phyloP scores from a whole-genome alignment of 2,329 filamentous ascomycete species.

The Colletotrichum graminicola region DNA sequence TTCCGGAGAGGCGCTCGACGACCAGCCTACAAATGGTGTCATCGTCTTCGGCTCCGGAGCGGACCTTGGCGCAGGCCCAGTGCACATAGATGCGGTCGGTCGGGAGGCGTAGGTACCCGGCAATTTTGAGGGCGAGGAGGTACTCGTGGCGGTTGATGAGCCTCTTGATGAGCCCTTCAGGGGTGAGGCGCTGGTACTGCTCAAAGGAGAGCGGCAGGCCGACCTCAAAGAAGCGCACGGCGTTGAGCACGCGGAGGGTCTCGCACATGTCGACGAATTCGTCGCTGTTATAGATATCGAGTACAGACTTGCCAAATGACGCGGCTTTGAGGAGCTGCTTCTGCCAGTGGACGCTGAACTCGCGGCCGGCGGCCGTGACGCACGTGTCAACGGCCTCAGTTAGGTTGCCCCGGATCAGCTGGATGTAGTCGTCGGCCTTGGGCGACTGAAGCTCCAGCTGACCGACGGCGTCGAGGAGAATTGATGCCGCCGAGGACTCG shows the following conservation, averaged over 20 bases:
- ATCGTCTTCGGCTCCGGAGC: constrained; percentile 85
- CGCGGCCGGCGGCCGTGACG: constrained; percentile 91
- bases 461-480: constrained; percentile 92
- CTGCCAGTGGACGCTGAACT: constrained; percentile 92
- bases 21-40: constrained; percentile 88
- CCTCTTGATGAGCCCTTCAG: constrained; percentile 87
- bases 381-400: constrained; percentile 95
- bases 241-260: constrained; percentile 90
- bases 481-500: constrained; percentile 88
- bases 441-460: constrained; percentile 94
- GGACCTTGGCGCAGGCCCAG: constrained; percentile 96
- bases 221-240: constrained; percentile 90
- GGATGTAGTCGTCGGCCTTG: constrained; percentile 97
- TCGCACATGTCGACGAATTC: constrained; percentile 99
- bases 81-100: constrained; percentile 94
- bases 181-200: constrained; percentile 90
- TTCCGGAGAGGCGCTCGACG: constrained; percentile 86
- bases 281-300: constrained; percentile 97
- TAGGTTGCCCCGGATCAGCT: constrained; percentile 87
- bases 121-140: constrained; percentile 87
- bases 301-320: constrained; percentile 96
- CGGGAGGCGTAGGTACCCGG: constrained; percentile 86
- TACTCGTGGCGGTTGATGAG: constrained; percentile 93
- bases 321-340: constrained; percentile 96
- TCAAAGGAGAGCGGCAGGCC: constrained; percentile 93